These are phyloP conservation scores for Sodiomyces alkalinus DNA, from an alignment of 2,329 filamentous ascomycete species.

Conservation along the genomic window DNA sequence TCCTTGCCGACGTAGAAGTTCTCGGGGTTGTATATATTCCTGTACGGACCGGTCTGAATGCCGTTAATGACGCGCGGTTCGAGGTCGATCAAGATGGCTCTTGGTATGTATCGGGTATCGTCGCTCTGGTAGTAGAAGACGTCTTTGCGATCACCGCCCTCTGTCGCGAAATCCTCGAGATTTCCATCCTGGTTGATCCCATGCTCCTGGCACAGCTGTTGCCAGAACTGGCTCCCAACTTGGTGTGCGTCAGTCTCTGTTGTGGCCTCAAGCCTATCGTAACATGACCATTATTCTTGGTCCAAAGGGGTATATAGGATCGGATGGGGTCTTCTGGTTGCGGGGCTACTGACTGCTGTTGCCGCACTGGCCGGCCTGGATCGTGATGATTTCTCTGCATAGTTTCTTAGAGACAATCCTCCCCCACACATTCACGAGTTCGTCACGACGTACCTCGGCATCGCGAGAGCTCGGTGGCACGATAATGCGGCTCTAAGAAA, in stretches of 20 bases:
- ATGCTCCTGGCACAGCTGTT: conserved; percentile 94
- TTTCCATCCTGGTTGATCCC: conserved; percentile 97
- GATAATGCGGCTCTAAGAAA: conserved; percentile 1
- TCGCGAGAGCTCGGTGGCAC: conserved; percentile 4
- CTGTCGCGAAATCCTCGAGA: conserved; percentile 91
- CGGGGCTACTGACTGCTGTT: conserved; percentile 70
- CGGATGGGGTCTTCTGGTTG: too few species aligned
- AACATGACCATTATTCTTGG: too few species aligned
- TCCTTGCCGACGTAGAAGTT: conserved; percentile 97
- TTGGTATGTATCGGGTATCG: conserved; percentile 93
- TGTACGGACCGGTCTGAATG: conserved; percentile 88
- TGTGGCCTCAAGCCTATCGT: not conserved
- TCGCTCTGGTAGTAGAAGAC: conserved; percentile 99
- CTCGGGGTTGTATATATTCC: conserved; percentile 98
- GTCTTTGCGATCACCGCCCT: conserved; percentile 94
- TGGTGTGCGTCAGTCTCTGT: not conserved
- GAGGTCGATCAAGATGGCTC: conserved; percentile 87
- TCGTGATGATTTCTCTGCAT: conserved; percentile 93
- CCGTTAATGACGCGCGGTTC: conserved; percentile 86
- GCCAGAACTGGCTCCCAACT: conserved; percentile 98
- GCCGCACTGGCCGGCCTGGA: conserved; percentile 97
- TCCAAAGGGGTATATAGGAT: too few species aligned
- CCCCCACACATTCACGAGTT: too few species aligned
- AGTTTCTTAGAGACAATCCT: too few species aligned
- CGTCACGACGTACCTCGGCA: conserved; percentile 6